A percentile compares a stretch with the other conserved stretches of the same genome.
phyloP scores from a whole-genome alignment of 192 early-diverging fungal species.

The Dissophora globulifera region DNA sequence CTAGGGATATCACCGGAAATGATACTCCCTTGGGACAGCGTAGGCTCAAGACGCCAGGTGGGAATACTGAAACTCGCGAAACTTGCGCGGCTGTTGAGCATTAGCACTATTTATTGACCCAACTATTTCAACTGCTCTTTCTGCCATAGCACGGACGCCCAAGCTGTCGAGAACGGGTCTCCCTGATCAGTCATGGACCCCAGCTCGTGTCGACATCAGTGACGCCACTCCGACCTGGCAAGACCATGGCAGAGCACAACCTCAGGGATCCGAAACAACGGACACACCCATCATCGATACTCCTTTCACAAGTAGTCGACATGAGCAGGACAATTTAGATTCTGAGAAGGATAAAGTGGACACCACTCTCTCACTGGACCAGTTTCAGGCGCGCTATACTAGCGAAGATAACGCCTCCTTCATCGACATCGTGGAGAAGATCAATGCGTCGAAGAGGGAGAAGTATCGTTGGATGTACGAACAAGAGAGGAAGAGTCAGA shows the following conservation, averaged over 20 bases:
- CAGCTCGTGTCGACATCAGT: conserved; percentile 29
- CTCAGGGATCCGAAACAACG: background rate
- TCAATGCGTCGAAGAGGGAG: conserved; percentile 65
- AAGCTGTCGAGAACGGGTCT: conserved; percentile 8
- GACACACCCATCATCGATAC: conserved; percentile 35
- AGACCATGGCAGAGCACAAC: conserved; percentile 2
- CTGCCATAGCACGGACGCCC: conserved; percentile 31
- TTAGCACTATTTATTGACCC: too few species aligned
- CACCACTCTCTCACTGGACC: conserved; percentile 69
- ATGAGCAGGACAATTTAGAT: background rate
- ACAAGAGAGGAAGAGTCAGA: conserved; percentile 61
- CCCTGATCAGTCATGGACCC: conserved; percentile 43
- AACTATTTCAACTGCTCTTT: too few species aligned
- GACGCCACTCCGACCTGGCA: conserved; percentile 24
- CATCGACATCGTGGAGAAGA: conserved; percentile 65
- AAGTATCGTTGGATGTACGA: conserved; percentile 77
- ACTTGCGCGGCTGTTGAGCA: too few species aligned
- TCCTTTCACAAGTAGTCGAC: conserved; percentile 14
- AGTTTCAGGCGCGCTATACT: conserved; percentile 78
- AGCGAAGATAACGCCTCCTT: conserved; percentile 89
- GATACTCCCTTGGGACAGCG: conserved; percentile 37
- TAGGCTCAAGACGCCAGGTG: conserved; percentile 52
- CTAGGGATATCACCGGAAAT: conserved; percentile 46
- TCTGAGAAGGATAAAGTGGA: conserved; percentile 50
- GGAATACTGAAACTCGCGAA: background rate